These are phyloP conservation scores for Coccomyxa sp. DNA, from an alignment of 139 green algal species.

Conservation along the genomic window DNA sequence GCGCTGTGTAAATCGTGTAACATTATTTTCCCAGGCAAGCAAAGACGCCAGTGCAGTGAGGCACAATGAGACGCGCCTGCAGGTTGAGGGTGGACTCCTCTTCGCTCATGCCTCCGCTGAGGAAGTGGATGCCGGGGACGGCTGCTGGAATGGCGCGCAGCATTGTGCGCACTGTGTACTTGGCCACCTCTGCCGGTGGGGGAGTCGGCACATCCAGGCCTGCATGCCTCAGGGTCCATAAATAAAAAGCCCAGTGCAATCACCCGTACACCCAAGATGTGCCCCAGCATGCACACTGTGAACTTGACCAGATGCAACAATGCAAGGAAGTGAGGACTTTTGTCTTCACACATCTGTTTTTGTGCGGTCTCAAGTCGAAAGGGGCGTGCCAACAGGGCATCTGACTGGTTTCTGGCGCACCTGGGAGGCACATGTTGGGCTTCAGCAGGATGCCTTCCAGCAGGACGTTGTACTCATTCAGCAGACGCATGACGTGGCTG, in stretches of 20 bases:
- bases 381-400: too few relatives aligned
- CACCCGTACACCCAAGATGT: too few relatives aligned
- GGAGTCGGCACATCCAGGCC: slow-evolving; percentile 55
- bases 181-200: slow-evolving; percentile 56
- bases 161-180: slow-evolving; percentile 81
- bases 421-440: slow-evolving; percentile 84
- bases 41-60: too few relatives aligned
- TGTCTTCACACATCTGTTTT: too few relatives aligned
- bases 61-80: slow-evolving; percentile 38
- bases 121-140: slow-evolving; percentile 57
- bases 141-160: slow-evolving; percentile 68
- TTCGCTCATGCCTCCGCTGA: slow-evolving; percentile 75
- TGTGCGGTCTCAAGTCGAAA: too few relatives aligned
- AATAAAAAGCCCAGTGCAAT: too few relatives aligned
- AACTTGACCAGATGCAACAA: not conserved
- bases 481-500: slow-evolving; percentile 71
- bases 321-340: too few relatives aligned
- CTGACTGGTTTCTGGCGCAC: too few relatives aligned
- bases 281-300: not conserved
- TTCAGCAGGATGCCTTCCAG: slow-evolving; percentile 88
- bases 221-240: not conserved
- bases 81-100: slow-evolving; percentile 85
- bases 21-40: too few relatives aligned
- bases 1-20: too few relatives aligned
- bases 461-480: slow-evolving; percentile 87